Base-by-base conservation (phyloP, 331 rosid genomes). In the Arachis monticola region DNA sequence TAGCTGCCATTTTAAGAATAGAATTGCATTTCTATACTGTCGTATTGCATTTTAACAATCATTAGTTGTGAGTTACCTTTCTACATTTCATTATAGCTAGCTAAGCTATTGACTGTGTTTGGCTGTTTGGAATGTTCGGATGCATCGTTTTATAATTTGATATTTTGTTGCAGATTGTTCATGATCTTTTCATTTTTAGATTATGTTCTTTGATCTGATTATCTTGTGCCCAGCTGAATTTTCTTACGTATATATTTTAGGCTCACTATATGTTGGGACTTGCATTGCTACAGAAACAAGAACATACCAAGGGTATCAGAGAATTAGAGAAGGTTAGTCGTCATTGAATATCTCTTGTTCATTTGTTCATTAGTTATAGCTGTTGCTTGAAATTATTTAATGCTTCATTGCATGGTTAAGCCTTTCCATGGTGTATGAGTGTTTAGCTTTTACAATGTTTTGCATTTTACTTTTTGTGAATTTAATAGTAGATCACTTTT, bases 181-280 rank as follows among this genome's bases (percentile, higher is more conserved):
- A n/a, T 13, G 67, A 42, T 50, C n/a, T 67, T 10, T 50, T 48
- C 45, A 13, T 50, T 58, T 38, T 65, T 48, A 13, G 32, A 35
- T 10, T 31, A 6, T 60, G 69, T 63, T 59, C 60, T 45, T 73
- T 70, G 60, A 70, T 57, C 67, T 70, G 74, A 66, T 70, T 56
- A 40, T 78, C 40, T 60, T 75, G 32, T 56, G 47, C 76, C 64
- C 12, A 12, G 7, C 73, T 81, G 72, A 78, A 67, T 53, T 61
- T 67, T 41, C 73, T 47, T 77, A 70, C 80, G 58, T 60, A 60
- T 41, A 69, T 46, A 66, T 87, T 68, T 55, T 87, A 95, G 99
- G 99, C 89, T 40, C 92, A 95, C 84, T 95, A 90, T 80, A 85
- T 87, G 87, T 76, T 95, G 90, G 99, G 98, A 81, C 97, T 92